These are phyloP conservation scores for Ilyonectria mors-panacis DNA, from an alignment of 2,329 filamentous ascomycete genomes.

Conservation along the genomic window DNA sequence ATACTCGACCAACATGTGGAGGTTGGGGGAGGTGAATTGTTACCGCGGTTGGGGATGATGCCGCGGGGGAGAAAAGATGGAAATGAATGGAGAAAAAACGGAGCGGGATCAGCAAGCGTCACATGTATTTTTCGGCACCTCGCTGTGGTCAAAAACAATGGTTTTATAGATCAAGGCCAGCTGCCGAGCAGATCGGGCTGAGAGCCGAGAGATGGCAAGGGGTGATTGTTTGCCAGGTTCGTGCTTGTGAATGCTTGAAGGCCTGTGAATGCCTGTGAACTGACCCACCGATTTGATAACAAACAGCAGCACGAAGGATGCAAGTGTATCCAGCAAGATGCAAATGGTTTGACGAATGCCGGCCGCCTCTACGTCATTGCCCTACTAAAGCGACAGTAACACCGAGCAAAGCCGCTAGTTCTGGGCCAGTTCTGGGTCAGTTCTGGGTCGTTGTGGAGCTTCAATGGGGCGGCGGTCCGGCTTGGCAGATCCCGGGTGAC, in stretches of 20 bases:
- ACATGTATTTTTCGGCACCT: background rate
- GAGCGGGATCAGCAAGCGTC: background rate
- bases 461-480: constrained; percentile 20
- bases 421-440: constrained; percentile 4
- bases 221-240: too few species aligned
- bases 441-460: constrained; percentile 21
- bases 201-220: background rate
- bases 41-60: background rate
- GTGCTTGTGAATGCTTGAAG: too few species aligned
- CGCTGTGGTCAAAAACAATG: background rate
- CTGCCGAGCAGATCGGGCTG: too few species aligned
- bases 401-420: constrained; percentile 34
- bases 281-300: background rate
- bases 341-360: constrained; percentile 1
- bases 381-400: constrained; percentile 34
- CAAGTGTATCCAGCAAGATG: background rate
- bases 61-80: background rate
- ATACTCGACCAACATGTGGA: background rate
- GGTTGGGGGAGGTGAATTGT: background rate
- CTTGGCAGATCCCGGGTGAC: constrained; percentile 42
- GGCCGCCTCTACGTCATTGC: constrained; percentile 31
- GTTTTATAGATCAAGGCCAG: too few species aligned
- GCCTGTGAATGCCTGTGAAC: background rate
- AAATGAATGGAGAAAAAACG: background rate
- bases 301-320: background rate